Percentiles rank a stretch among this genome's conserved stretches.
Evolutionary conservation across 176 grass and related monocot species (phyloP).

Genomic region (Secale cereale): DNA sequence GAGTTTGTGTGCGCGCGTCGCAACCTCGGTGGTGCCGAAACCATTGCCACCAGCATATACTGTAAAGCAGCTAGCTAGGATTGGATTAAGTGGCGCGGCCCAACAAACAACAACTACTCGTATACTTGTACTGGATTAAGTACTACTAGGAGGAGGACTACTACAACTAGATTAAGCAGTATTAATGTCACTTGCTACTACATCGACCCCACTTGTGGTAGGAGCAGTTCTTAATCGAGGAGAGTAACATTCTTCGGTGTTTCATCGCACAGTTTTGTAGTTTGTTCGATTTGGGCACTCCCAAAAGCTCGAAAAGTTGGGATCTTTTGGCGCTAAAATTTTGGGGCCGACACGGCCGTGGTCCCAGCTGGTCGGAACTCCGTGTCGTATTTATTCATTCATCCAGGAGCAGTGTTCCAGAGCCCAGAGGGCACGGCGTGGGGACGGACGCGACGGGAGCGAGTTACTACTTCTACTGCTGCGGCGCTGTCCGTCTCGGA

Average conservation of each 20-base stretch:
- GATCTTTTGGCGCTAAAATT: constrained; percentile 26
- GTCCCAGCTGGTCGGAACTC: constrained; percentile 29
- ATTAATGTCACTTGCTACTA: background rate
- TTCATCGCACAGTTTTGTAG: too few relatives aligned
- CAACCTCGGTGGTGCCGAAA: background rate
- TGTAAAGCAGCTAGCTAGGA: background rate
- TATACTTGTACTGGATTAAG: background rate
- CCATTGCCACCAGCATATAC: background rate
- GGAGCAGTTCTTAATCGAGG: too few relatives aligned
- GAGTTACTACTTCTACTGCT: background rate
- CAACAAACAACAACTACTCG: background rate
- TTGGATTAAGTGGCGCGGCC: background rate
- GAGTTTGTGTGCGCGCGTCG: background rate
- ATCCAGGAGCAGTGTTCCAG: background rate
- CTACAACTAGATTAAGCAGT: background rate
- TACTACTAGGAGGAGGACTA: too few relatives aligned
- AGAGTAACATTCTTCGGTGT: too few relatives aligned
- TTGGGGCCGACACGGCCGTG: background rate
- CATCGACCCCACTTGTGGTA: background rate
- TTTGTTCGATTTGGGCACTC: background rate
- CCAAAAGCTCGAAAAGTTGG: background rate
- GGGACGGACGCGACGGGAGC: background rate
- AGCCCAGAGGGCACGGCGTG: background rate
- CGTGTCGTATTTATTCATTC: background rate
- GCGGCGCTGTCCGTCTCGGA: background rate